Evolutionary conservation across 495 filamentous ascomycete genomes (phyloP), one percentile per base, ranked within the genome.

Genomic region (Penicillium taxi): DNA sequence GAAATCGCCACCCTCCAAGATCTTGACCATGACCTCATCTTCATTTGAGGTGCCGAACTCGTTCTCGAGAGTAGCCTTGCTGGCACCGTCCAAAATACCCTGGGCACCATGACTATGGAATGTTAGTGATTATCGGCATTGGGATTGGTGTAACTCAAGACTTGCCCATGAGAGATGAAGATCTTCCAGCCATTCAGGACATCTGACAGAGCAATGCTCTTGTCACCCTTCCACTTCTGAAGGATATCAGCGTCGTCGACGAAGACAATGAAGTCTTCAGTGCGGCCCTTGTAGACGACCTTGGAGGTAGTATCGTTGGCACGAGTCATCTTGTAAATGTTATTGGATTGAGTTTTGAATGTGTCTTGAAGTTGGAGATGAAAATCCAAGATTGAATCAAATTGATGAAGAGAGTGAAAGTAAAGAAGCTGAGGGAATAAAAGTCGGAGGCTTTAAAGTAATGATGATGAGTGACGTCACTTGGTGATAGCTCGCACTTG

Each of bases 261-360:
- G 60, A 94, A 86, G 69, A 96, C 72, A 58, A 96, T 64, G 58
- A 89, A 98, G 73, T 95, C 86, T 20, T 96, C 87, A 15, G 75
- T 71, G 36, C 70, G 66, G 70, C 91, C 90, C 72, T 88, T 84
- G 80, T 81, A 90, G 79, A 93, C 79, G 64, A 94, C 75, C 70
- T 93, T 96, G 67, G 66, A 66, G 54, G 79, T 72, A 32, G 58
- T 52, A 35, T 73, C 75, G 71, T 88, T 86, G 67, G 81, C 86
- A 56, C 85, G 83, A 63, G 82, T 54, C 84, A 89, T 94, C 31
- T 32, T 72, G 55, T 14, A 28, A 42, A 39, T 47, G 44, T 42
- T 44, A 36, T 47, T 28, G 46, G 44, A 36, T 27, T 44, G 18
- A 12, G 19, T 31, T 31, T 16, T 17, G 29, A 9, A 6, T 16